A percentile compares a stretch with the other conserved stretches of the same genome.
Evolutionary conservation across 208 protist genomes (phyloP).

Genomic region (Wallacemonas rigidus): DNA sequence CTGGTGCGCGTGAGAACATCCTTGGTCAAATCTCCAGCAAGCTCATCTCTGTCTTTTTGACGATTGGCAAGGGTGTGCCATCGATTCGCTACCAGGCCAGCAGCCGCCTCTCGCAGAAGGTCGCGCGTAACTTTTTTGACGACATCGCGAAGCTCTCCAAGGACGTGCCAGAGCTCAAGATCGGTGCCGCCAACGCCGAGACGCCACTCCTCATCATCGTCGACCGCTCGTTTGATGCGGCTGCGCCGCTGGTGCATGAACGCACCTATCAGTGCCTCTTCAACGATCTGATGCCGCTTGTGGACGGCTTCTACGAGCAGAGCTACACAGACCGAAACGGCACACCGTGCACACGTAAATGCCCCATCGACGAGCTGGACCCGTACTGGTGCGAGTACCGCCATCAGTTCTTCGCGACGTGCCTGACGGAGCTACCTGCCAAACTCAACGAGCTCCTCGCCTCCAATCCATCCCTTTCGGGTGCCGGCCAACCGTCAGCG

Average conservation of each 20-base stretch:
- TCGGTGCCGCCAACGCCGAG: slow-evolving; percentile 22
- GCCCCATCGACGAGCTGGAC: slow-evolving; percentile 70
- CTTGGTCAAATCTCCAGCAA: slow-evolving; percentile 49
- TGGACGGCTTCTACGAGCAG: slow-evolving; percentile 61
- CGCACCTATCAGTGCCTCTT: slow-evolving; percentile 85
- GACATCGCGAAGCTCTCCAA: slow-evolving; percentile 41
- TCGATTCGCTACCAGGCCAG: slow-evolving; percentile 68
- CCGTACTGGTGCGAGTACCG: slow-evolving; percentile 76
- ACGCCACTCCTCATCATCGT: slow-evolving; percentile 74
- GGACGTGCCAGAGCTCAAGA: slow-evolving; percentile 38
- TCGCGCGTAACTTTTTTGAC: slow-evolving; percentile 47
- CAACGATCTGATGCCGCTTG: slow-evolving; percentile 71
- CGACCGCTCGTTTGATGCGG: slow-evolving; percentile 79
- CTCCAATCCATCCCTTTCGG: slow-evolving; percentile 52
- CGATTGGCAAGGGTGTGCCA: slow-evolving; percentile 56
- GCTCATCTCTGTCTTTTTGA: slow-evolving; percentile 61
- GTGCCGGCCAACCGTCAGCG: neutral
- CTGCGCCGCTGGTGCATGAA: slow-evolving; percentile 80
- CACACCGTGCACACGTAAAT: slow-evolving; percentile 35
- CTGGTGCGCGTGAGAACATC: slow-evolving; percentile 38
- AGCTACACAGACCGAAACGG: slow-evolving; percentile 49
- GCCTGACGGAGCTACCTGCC: slow-evolving; percentile 54
- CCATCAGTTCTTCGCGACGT: slow-evolving; percentile 62
- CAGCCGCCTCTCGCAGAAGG: slow-evolving; percentile 44
- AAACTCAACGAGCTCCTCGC: slow-evolving; percentile 62